These are phyloP conservation scores for Antrodiella citrinella DNA, from an alignment of 768 basidiomycete species.

Conservation along the genomic window DNA sequence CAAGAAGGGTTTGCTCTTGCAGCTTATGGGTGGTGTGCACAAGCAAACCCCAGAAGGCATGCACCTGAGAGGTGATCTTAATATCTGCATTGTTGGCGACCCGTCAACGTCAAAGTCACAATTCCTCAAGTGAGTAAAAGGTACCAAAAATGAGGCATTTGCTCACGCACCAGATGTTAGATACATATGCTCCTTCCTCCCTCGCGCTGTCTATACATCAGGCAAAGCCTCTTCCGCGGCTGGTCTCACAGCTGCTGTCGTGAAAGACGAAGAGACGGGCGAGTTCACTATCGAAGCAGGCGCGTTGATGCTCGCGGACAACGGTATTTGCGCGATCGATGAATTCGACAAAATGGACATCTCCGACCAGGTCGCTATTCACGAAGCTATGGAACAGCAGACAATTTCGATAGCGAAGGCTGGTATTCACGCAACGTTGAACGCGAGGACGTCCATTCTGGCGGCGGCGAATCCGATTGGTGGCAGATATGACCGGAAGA, in stretches of 20 bases:
- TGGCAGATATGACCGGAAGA: slow-evolving; percentile 94
- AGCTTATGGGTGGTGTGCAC: slow-evolving; percentile 98
- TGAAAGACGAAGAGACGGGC: slow-evolving; percentile 97
- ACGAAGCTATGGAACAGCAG: slow-evolving; percentile 99
- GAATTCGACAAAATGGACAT: slow-evolving; percentile 99
- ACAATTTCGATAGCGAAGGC: slow-evolving; percentile 99
- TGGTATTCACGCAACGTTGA: slow-evolving; percentile 96
- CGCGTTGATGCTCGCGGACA: slow-evolving; percentile 98
- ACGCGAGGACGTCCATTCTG: slow-evolving; percentile 94
- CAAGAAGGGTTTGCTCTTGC: slow-evolving; percentile 92
- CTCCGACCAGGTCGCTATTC: slow-evolving; percentile 96
- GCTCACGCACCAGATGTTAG: slow-evolving; percentile 31
- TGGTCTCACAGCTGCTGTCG: slow-evolving; percentile 96
- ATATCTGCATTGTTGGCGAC: slow-evolving; percentile 97
- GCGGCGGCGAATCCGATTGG: slow-evolving; percentile 98
- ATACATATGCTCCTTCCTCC: slow-evolving; percentile 96
- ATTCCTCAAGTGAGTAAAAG: slow-evolving; percentile 73
- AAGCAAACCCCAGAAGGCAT: slow-evolving; percentile 95
- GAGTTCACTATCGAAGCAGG: slow-evolving; percentile 99
- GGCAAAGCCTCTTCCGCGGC: slow-evolving; percentile 99
- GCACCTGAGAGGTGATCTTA: slow-evolving; percentile 96
- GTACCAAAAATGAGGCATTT: background rate
- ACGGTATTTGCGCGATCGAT: slow-evolving; percentile 99
- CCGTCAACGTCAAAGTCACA: slow-evolving; percentile 98
- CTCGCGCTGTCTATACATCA: slow-evolving; percentile 96